phyloP scores from a whole-genome alignment of 2,329 filamentous ascomycete genomes.

The Coniochaeta prunicola region DNA sequence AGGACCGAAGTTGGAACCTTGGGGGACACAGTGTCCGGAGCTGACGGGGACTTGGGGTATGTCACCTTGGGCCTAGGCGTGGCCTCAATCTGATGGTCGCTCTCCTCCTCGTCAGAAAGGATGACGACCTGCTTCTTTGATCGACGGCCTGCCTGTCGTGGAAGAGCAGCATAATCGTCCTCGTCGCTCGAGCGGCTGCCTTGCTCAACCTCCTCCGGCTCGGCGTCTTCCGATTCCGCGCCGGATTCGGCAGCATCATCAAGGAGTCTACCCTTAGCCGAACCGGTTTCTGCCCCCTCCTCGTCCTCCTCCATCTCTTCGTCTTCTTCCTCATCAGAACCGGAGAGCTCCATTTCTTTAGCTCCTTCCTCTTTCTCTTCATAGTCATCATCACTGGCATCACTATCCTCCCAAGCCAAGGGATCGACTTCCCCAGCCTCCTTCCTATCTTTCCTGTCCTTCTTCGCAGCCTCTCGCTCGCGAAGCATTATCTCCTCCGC shows the following conservation, averaged over 20 bases:
- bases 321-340: conserved; percentile 28
- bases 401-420: conserved; percentile 49
- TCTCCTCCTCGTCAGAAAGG: conserved; percentile 62
- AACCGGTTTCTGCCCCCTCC: conserved; percentile 14
- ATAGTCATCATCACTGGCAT: conserved; percentile 43
- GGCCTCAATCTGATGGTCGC: conserved; percentile 38
- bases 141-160: conserved; percentile 35
- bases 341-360: conserved; percentile 32
- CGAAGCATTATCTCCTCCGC: conserved; percentile 70
- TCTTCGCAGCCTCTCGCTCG: conserved; percentile 69
- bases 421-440: conserved; percentile 38
- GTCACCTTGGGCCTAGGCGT: conserved; percentile 42
- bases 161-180: conserved; percentile 28
- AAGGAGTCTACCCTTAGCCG: conserved; percentile 18
- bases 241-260: conserved; percentile 18
- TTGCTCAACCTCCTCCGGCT: conserved; percentile 24
- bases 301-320: conserved; percentile 27
- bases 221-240: conserved; percentile 23
- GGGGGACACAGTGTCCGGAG: conserved; percentile 38
- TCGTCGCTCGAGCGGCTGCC: conserved; percentile 26
- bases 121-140: conserved; percentile 42
- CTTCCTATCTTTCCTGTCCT: conserved; percentile 41
- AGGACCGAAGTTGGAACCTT: conserved; percentile 55
- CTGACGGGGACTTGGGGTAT: conserved; percentile 32
- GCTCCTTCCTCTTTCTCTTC: conserved; percentile 29